Conservation (phyloP, 441 rosid genomes). For the Flueggea neowawraea region DNA sequence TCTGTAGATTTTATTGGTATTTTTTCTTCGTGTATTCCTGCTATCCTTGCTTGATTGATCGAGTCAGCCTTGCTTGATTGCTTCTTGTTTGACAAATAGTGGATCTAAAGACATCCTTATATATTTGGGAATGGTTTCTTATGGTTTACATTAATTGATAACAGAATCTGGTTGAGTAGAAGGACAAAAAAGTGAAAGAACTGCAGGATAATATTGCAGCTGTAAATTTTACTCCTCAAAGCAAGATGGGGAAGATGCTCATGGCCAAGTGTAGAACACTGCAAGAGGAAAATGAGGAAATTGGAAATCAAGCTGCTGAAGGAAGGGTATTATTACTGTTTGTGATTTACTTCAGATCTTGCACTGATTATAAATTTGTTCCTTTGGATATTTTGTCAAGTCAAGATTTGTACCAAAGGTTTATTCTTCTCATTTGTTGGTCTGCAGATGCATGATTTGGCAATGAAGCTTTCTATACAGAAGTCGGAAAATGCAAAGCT, state of each 20-base stretch:
- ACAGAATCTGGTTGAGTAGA: constrained; percentile 92
- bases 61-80: too few relatives aligned
- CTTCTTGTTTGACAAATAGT: not conserved
- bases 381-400: not conserved
- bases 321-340: constrained; percentile 57
- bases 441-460: constrained; percentile 80
- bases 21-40: too few relatives aligned
- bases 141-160: constrained; percentile 13
- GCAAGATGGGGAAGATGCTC: constrained; percentile 98
- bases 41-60: too few relatives aligned
- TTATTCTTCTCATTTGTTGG: constrained; percentile 9
- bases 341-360: too few relatives aligned
- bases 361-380: too few relatives aligned
- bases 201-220: constrained; percentile 91
- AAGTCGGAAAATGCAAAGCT: constrained; percentile 86
- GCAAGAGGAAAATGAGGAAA: constrained; percentile 98
- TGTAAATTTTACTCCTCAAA: constrained; percentile 82
- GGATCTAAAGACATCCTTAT: not conserved
- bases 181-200: constrained; percentile 95
- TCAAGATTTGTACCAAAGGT: not conserved
- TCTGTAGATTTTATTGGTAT: too few relatives aligned
- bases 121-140: constrained; percentile 1
- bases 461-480: constrained; percentile 81
- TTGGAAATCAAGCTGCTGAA: constrained; percentile 94
- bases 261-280: constrained; percentile 95